These are phyloP conservation scores for Phoma sp. DNA, from an alignment of 2,329 filamentous ascomycete species.

Conservation along the genomic window DNA sequence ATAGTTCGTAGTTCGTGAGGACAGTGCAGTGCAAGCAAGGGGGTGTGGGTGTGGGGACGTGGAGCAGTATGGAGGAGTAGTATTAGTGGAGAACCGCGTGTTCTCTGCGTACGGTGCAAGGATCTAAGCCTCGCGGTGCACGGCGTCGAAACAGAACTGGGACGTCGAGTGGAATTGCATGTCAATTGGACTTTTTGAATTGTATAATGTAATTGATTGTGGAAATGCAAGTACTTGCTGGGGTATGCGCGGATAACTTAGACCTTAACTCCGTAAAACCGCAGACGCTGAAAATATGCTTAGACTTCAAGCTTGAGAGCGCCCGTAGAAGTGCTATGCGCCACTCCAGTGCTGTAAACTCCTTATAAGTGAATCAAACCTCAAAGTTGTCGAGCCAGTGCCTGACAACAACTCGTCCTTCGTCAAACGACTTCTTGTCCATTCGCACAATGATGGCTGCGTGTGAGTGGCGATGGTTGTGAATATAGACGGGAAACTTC, in stretches of 20 bases:
- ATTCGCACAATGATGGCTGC: conserved; percentile 87
- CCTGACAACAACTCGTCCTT: conserved; percentile 77
- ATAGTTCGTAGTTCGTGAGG: no score
- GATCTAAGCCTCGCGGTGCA: not conserved
- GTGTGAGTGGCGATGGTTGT: conserved; percentile 78
- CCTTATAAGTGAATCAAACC: conserved; percentile 28
- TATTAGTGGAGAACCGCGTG: not conserved
- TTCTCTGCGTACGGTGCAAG: not conserved
- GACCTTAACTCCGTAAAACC: not conserved
- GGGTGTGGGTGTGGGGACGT: not conserved
- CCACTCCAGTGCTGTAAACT: not conserved
- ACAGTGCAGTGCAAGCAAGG: no score
- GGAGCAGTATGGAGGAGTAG: not conserved
- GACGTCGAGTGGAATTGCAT: not conserved
- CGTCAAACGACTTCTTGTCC: conserved; percentile 70
- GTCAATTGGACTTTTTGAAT: not conserved
- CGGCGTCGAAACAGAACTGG: not conserved
- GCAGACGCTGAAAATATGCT: not conserved
- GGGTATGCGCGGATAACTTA: conserved; percentile 7
- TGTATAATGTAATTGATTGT: not conserved
- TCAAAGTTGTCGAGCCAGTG: conserved; percentile 85
- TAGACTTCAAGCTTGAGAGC: no score
- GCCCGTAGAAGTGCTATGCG: no score
- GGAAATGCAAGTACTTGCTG: not conserved
- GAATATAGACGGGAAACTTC: conserved; percentile 74